Percentiles rank a stretch among this genome's conserved stretches.
phyloP scores from a whole-genome alignment of 108 stramenopile genomes.

The Pseudonitzschia delicatissima region DNA sequence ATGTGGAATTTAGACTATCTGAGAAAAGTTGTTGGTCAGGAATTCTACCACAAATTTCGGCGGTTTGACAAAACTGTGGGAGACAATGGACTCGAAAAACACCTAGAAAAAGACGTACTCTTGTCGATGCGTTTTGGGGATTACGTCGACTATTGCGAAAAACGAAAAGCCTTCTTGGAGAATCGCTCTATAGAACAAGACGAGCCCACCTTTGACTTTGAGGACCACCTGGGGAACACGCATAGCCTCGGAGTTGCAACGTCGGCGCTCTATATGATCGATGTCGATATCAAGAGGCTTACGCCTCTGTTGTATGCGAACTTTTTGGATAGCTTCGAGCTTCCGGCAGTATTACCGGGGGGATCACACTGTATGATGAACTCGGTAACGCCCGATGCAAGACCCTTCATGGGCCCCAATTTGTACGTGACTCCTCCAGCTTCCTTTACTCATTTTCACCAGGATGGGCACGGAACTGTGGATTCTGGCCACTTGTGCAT shows the following conservation, averaged over 20 bases:
- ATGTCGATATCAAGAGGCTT: constrained; percentile 58
- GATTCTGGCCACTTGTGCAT: constrained; percentile 80
- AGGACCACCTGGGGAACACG: constrained; percentile 35
- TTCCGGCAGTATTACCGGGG: constrained; percentile 68
- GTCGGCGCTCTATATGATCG: constrained; percentile 66
- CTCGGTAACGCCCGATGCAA: constrained; percentile 43
- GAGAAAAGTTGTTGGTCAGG: constrained; percentile 28
- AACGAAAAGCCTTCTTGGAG: constrained; percentile 10
- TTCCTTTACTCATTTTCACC: constrained; percentile 79
- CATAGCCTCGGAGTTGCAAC: constrained; percentile 37
- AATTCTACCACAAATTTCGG: constrained; percentile 58
- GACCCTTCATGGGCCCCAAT: constrained; percentile 86
- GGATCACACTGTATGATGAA: constrained; percentile 83
- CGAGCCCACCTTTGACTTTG: constrained; percentile 34
- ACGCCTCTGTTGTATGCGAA: constrained; percentile 45
- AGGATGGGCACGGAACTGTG: constrained; percentile 87
- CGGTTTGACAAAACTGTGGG: constrained; percentile 34
- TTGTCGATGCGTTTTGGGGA: constrained; percentile 56
- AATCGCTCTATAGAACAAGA: background rate
- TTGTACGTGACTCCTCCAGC: constrained; percentile 69
- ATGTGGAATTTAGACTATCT: constrained; percentile 53
- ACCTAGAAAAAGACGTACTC: constrained; percentile 22
- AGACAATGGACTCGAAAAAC: constrained; percentile 12
- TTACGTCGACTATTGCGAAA: constrained; percentile 48
- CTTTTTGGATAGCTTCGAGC: constrained; percentile 51